Base-by-base conservation (phyloP, 164 flowering plant species). In the Malania oleifera region DNA sequence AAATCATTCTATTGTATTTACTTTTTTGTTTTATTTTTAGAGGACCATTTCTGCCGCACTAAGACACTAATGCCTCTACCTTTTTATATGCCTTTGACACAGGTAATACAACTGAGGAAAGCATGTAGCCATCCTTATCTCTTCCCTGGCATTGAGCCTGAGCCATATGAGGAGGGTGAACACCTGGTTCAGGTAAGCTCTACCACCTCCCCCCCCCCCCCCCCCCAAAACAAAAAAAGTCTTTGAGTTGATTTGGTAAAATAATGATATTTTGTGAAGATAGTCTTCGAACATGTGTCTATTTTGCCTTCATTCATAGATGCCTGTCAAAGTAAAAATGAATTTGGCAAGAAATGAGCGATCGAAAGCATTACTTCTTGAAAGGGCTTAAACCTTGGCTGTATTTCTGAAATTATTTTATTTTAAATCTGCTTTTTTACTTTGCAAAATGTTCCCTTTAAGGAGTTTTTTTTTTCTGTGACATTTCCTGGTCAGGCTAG, bases 101-200 rank as follows among this genome's bases (percentile, higher is more conserved):
- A 92, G 98, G 91, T 92, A 25, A 77, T 92, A 38, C 98, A 92
- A 60, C 70, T 92, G 34, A 74, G 98, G 20, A 92, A 92, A 73
- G 89, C 95, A 54, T 89, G 96, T 58, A 92, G 98, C 62, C 98
- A 92, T 73, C 98, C 98, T 29, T 92, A 92, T 58, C 89, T 92
- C 46, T 92, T 92, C 59, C 87, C 87, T 60, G 97, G 98, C 45
- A 89, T 92, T 65, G 98, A 92, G 74, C 97, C 98, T 59, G 98
- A 92, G 75, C 98, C 97, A 18, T 92, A 76, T 73, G 81, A 79
- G 75, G 98, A 92, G 76, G 98, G 98, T 26, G 96, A 92, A 66
- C 98, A 92, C 70, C 82, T 92, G 46, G 85, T 87, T 67, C 82
- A 85, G 96, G 98, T 92, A 77, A 15, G 35, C 5, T 3, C 38